phyloP scores from a whole-genome alignment of 176 grass and related monocot species.

The Stipa capillata region DNA sequence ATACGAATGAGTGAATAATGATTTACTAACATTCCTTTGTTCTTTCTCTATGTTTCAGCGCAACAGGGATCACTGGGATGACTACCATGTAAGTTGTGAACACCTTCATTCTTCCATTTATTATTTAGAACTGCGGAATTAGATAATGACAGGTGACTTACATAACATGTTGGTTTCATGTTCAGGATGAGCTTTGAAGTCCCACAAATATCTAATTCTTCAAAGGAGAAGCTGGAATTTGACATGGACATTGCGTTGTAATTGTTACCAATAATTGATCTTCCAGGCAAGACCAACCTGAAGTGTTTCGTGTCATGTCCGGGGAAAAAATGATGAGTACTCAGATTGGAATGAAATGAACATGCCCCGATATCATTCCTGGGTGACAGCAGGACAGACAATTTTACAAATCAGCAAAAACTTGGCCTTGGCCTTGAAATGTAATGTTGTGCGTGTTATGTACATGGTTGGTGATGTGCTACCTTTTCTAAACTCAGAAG shows the following conservation, averaged over 20 bases:
- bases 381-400: neutral
- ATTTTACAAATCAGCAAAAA: neutral
- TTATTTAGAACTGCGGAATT: neutral
- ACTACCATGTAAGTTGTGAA: constrained; percentile 88
- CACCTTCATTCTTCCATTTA: neutral
- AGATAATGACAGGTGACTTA: neutral
- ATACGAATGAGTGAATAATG: neutral
- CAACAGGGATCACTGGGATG: constrained; percentile 66
- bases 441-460: neutral
- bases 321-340: neutral
- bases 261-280: constrained; percentile 13
- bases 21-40: neutral
- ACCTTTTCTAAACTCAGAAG: constrained; percentile 12
- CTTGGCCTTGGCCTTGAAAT: neutral
- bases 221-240: neutral
- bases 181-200: constrained; percentile 84
- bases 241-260: neutral
- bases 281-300: neutral
- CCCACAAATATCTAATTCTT: neutral
- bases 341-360: constrained; percentile 12
- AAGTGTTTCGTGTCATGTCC: constrained; percentile 2
- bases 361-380: neutral
- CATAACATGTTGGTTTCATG: constrained; percentile 12
- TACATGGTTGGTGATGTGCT: neutral
- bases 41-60: constrained; percentile 46